These are phyloP conservation scores for Epichloe sp. DNA, from an alignment of 2,329 filamentous ascomycete genomes.

Conservation along the genomic window DNA sequence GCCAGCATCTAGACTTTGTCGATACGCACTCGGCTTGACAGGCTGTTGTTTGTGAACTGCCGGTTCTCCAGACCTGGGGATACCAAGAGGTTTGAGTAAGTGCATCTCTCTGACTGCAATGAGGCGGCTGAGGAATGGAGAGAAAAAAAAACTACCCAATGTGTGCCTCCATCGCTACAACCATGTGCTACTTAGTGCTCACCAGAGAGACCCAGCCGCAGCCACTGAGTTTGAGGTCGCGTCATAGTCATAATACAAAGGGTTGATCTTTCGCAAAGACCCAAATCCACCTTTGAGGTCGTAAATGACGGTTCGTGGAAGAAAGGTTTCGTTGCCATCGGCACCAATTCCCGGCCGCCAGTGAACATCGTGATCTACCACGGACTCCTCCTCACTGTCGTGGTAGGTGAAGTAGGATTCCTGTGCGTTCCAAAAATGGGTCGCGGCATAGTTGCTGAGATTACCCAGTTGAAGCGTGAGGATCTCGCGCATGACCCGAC, in stretches of 20 bases:
- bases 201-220: conserved; percentile 22
- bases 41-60: conserved; percentile 54
- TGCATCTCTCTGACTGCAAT: background rate
- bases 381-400: conserved; percentile 22
- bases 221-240: conserved; percentile 18
- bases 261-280: conserved; percentile 73
- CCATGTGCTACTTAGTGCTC: conserved; percentile 7
- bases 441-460: conserved; percentile 82
- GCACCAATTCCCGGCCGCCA: conserved; percentile 73
- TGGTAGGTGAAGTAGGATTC: conserved; percentile 96
- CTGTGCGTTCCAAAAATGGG: conserved; percentile 97
- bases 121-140: too few relatives aligned
- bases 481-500: conserved; percentile 72
- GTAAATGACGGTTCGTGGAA: conserved; percentile 83
- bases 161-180: background rate
- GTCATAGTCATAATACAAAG: conserved; percentile 87
- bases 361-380: conserved; percentile 51
- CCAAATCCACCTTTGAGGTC: conserved; percentile 92
- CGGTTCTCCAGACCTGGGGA: conserved; percentile 47
- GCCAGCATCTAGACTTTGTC: conserved; percentile 65
- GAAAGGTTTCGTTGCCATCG: conserved; percentile 82
- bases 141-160: background rate
- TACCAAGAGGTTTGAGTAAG: background rate
- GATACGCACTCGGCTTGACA: conserved; percentile 63
- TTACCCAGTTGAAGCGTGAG: conserved; percentile 88